Evolutionary conservation across 805 yeast species (phyloP), one percentile per base, ranked within the genome.

Genomic region (Ogataea methanolica): DNA sequence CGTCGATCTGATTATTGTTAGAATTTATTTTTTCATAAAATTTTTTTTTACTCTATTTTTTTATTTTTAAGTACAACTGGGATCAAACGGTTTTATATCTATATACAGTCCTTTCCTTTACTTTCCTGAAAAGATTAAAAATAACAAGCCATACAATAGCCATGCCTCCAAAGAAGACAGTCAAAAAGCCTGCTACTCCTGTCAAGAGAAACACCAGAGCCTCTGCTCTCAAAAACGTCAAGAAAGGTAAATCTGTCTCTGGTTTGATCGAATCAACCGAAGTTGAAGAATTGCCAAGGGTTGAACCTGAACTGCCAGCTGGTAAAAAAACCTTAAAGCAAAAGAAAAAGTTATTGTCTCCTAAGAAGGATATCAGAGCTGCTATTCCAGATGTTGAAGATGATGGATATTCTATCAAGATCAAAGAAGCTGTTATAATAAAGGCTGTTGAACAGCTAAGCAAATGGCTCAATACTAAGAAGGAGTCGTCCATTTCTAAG

Each of bases 401-500:
- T 9, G 45, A 51, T 19, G 43, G 44, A 47, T 11, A 51, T 46
- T 42, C 39, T 35, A 31, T 50, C 33, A 38, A 22, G 5, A 36
- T 61, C 15, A 60, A 65, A 43, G 61, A 57, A 12, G 42, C 47
- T 1, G 54, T 56, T 31, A 60, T 78, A 15, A 50, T 55, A 17
- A 78, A 78, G 52, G 91, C 92, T 12, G 65, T 86, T 41, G 59
- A 68, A 16, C 95, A 89, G 55, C 75, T 94, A 60, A 69, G 72
- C 47, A 83, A 85, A 62, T 89, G 75, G 66, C 63, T 77, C 44
- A 63, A 71, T 29, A 62, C 70, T 41, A 58, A 61, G 26, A 53
- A 56, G 22, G 53, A 57, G 26, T 61, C 64, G 17, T 62, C 65
- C 5, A 65, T 62, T 16, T 67, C 55, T 22, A 70, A 75, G 53